Percentiles rank a stretch among this genome's conserved stretches.
Evolutionary conservation across 2,329 filamentous ascomycete genomes (phyloP).

Genomic region (Sarocladiaceae sp.): DNA sequence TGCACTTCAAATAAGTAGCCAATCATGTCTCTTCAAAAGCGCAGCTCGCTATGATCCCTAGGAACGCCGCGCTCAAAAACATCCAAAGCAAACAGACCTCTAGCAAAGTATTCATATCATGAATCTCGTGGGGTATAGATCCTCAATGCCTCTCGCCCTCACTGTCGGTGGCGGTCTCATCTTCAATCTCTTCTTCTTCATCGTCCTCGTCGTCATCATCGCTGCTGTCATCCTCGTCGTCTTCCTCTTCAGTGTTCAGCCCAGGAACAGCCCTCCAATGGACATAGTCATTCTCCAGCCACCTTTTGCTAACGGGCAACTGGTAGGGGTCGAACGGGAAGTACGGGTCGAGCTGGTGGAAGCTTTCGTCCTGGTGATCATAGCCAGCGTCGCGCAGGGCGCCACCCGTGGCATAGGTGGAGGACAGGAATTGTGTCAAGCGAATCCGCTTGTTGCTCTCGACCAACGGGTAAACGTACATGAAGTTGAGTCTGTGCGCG

Average conservation of each 20-base stretch:
- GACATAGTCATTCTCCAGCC: constrained; percentile 82
- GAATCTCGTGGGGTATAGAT: background rate
- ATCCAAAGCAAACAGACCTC: background rate
- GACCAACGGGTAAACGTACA: constrained; percentile 84
- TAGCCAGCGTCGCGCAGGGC: constrained; percentile 46
- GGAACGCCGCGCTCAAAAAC: constrained; percentile 11
- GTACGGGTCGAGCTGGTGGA: constrained; percentile 85
- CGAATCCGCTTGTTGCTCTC: constrained; percentile 91
- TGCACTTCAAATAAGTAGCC: too few relatives aligned
- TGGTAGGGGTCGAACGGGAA: constrained; percentile 98
- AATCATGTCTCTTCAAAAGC: background rate
- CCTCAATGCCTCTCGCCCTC: constrained; percentile 22
- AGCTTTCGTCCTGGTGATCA: constrained; percentile 59
- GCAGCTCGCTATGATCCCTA: background rate
- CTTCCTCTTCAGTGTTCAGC: constrained; percentile 53
- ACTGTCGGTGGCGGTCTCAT: constrained; percentile 44
- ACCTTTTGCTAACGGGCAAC: constrained; percentile 78
- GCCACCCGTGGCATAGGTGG: constrained; percentile 51
- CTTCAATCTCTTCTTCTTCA: constrained; percentile 39
- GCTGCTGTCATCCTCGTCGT: constrained; percentile 50
- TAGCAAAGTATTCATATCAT: background rate
- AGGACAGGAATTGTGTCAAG: constrained; percentile 64
- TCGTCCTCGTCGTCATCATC: constrained; percentile 45
- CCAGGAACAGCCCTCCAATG: constrained; percentile 74
- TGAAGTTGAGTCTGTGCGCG: constrained; percentile 76